A percentile compares a stretch with the other conserved stretches of the same genome.
These are phyloP conservation scores for Ramalina peruviana DNA, from an alignment of 495 filamentous ascomycete species.

Conservation along the genomic window DNA sequence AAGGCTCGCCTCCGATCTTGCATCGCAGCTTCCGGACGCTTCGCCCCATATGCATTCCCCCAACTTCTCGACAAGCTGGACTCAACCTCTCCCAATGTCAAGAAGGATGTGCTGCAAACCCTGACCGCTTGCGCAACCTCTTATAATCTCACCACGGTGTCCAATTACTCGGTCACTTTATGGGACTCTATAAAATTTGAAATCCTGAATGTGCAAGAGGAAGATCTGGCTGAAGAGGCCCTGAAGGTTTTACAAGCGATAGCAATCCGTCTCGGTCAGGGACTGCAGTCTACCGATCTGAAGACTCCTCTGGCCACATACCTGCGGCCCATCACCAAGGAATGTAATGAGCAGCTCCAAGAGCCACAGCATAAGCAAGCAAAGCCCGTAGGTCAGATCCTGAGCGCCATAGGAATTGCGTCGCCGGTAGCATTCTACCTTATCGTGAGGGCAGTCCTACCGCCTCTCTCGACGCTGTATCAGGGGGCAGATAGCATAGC, in stretches of 20 bases:
- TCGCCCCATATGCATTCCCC: constrained; percentile 57
- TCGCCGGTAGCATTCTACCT: constrained; percentile 41
- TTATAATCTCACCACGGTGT: constrained; percentile 50
- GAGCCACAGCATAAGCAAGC: constrained; percentile 70
- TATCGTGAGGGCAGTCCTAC: constrained; percentile 40
- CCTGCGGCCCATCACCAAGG: constrained; percentile 48
- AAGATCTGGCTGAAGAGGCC: constrained; percentile 51
- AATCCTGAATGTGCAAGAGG: constrained; percentile 60
- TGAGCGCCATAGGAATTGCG: constrained; percentile 40
- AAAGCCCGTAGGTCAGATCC: constrained; percentile 50
- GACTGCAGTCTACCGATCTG: constrained; percentile 31
- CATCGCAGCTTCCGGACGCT: constrained; percentile 51
- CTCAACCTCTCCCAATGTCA: constrained; percentile 59
- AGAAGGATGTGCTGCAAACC: constrained; percentile 60
- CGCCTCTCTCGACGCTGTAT: constrained; percentile 48
- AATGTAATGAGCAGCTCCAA: constrained; percentile 57
- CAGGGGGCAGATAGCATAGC: constrained; percentile 48
- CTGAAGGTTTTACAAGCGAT: constrained; percentile 41
- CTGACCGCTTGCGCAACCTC: constrained; percentile 45
- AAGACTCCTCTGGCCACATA: constrained; percentile 44
- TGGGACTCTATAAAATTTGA: constrained; percentile 70
- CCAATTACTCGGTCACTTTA: constrained; percentile 50
- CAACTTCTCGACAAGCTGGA: constrained; percentile 63
- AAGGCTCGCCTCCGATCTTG: constrained; percentile 58
- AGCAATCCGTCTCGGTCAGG: constrained; percentile 41